Evolutionary conservation across 768 basidiomycete species (phyloP), one percentile per base, ranked within the genome.

Genomic region (Russula sp.): DNA sequence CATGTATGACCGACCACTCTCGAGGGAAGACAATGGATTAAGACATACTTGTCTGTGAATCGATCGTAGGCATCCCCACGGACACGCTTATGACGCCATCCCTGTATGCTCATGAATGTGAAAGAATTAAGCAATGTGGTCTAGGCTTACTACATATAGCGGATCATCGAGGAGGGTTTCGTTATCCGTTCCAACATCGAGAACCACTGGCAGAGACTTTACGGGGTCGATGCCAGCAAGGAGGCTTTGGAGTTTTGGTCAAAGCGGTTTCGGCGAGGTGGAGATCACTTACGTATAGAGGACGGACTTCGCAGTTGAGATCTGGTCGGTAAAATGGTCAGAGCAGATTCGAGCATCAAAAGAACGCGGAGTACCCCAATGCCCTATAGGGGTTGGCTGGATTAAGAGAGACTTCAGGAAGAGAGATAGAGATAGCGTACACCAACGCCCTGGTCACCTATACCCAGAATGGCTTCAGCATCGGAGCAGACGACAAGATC

Each of bases 401-500:
- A 35, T 37, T 40, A 32, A 42, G 32, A 57, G 31, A 27, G 39
- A 45, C 10, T 42, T 35, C 27, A 27, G 22, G 13, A 20, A 49
- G 32, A 22, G 45, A 45, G 39, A 31, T 11, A 20, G n/a, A 48
- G 35, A 51, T 51, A n/a, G 59, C 79, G 20, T 71, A 86, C 85
- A 58, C 84, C 83, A 45, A 93, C 91, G 61, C 92, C 86, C 71
- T 84, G 84, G 68, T 85, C 84, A 52, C 85, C 85, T 61, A 86
- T 85, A 16, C 93, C 93, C 10, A 95, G 76, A 62, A 94, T 94
- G 0, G 89, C 89, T 68, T 93, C 91, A 4, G 87, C 84, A 71
- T 95, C 93, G 0, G 90, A 88, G 59, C 87, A 87, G 31, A 94
- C 90, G 55, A 95, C 79, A 27, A 94, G 77, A 64, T 94, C 87